Evolutionary conservation across 331 rosid genomes (phyloP).

Genomic region (Arachis monticola): DNA sequence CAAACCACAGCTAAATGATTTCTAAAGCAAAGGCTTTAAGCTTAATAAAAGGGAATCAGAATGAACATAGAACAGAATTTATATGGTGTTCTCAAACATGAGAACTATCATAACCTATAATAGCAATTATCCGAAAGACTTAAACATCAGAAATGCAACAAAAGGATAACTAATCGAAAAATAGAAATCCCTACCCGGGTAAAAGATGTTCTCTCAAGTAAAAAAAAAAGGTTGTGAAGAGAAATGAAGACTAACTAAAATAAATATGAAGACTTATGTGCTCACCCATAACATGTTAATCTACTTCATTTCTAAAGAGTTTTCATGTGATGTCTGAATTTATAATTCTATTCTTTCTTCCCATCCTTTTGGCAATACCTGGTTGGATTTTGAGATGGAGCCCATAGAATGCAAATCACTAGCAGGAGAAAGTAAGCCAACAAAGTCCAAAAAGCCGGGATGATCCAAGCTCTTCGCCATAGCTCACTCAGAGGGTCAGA

Average conservation of each 20-base stretch:
- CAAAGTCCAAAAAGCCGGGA: conserved; percentile 83
- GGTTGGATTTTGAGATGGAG: conserved; percentile 78
- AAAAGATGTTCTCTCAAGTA: background rate
- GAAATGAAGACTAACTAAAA: background rate
- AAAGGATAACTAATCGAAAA: background rate
- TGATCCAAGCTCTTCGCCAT: conserved; percentile 86
- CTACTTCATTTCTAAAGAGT: background rate
- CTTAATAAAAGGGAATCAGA: background rate
- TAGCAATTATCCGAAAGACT: conserved; percentile 2
- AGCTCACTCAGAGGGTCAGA: conserved; percentile 75
- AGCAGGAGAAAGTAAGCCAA: conserved; percentile 64
- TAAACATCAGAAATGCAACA: conserved; percentile 26
- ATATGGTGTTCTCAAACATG: background rate
- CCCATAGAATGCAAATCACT: conserved; percentile 77
- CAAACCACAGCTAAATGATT: background rate
- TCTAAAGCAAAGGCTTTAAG: background rate
- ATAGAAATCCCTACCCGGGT: background rate
- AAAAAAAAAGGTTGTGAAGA: background rate
- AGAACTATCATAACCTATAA: background rate
- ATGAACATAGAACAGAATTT: background rate
- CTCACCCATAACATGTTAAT: background rate
- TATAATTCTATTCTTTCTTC: background rate
- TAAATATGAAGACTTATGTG: background rate
- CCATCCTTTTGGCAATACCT: conserved; percentile 48
- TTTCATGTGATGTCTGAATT: background rate